A percentile compares a stretch with the other conserved stretches of the same genome.
Evolutionary conservation across 371 early-diverging fungal genomes (phyloP).

Genomic region (Mortierella sp.): DNA sequence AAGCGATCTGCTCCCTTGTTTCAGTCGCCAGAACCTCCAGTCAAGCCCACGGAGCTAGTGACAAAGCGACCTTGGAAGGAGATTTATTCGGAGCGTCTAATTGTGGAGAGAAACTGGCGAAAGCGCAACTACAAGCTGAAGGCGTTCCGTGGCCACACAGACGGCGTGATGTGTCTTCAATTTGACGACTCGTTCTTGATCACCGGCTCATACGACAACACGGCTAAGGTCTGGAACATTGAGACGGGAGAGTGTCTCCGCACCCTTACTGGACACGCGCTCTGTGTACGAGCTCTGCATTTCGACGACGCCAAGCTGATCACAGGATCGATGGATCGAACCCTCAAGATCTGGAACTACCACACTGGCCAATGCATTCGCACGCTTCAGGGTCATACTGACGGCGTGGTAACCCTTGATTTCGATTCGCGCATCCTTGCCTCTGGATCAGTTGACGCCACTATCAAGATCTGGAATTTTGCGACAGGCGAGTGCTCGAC

Average conservation of each 20-base stretch:
- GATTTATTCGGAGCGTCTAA: conserved; percentile 84
- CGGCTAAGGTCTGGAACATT: conserved; percentile 86
- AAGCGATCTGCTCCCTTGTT: conserved; percentile 22
- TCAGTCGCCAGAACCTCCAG: conserved; percentile 45
- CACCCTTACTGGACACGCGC: conserved; percentile 87
- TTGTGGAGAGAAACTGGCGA: conserved; percentile 91
- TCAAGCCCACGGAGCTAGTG: conserved; percentile 15
- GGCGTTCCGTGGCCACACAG: conserved; percentile 81
- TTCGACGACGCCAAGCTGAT: conserved; percentile 89
- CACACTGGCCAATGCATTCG: conserved; percentile 91
- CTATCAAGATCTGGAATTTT: conserved; percentile 94
- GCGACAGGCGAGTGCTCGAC: conserved; percentile 83
- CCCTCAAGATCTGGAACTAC: conserved; percentile 97
- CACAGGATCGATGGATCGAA: conserved; percentile 94
- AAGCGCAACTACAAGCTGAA: conserved; percentile 73
- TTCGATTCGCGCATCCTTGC: conserved; percentile 86
- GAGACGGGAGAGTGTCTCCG: conserved; percentile 82
- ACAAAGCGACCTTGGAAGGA: conserved; percentile 83
- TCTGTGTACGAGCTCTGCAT: conserved; percentile 89
- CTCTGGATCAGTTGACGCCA: conserved; percentile 89
- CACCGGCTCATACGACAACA: conserved; percentile 90
- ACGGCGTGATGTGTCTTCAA: conserved; percentile 91
- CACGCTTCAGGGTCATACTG: conserved; percentile 86
- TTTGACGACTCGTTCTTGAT: conserved; percentile 87
- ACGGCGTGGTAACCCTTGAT: conserved; percentile 90